These are phyloP conservation scores for Phoenix roebelenii DNA, from an alignment of 176 grass and related monocot genomes.

Conservation along the genomic window DNA sequence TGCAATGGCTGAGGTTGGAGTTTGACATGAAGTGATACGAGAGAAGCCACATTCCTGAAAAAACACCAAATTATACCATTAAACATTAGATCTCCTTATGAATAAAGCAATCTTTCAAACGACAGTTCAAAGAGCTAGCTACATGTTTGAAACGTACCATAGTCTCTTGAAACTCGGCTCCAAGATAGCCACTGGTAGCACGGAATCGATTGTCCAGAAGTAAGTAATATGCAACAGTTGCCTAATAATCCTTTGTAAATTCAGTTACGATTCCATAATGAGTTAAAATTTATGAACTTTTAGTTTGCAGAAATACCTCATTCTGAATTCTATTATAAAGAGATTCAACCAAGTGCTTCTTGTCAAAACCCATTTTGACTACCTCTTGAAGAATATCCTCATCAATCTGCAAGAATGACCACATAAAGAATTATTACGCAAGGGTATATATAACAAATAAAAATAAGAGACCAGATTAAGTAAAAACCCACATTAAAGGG, in stretches of 20 bases:
- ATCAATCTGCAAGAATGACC: constrained; percentile 61
- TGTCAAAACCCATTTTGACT: constrained; percentile 74
- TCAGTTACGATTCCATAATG: constrained; percentile 16
- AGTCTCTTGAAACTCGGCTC: constrained; percentile 68
- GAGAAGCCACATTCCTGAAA: constrained; percentile 20
- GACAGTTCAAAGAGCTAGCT: too few species aligned
- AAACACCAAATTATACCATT: background rate
- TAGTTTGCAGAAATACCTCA: constrained; percentile 42
- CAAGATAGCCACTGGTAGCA: constrained; percentile 73
- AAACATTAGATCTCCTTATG: background rate
- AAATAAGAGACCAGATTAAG: too few species aligned
- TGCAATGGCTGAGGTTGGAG: constrained; percentile 1
- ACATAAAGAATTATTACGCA: too few species aligned
- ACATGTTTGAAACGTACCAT: constrained; percentile 35
- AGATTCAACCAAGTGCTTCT: constrained; percentile 64
- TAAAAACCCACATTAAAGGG: too few species aligned
- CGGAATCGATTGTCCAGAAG: constrained; percentile 90
- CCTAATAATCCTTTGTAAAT: constrained; percentile 34
- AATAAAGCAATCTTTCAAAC: too few species aligned
- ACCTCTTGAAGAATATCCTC: constrained; percentile 77
- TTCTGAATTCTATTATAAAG: constrained; percentile 74
- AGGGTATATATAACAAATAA: too few species aligned
- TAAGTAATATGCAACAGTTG: constrained; percentile 93
- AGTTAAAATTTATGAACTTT: too few species aligned
- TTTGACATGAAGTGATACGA: background rate